Evolutionary conservation across 345 rosid species (phyloP), one percentile per base, ranked within the genome.

Genomic region (Camelina laxa): DNA sequence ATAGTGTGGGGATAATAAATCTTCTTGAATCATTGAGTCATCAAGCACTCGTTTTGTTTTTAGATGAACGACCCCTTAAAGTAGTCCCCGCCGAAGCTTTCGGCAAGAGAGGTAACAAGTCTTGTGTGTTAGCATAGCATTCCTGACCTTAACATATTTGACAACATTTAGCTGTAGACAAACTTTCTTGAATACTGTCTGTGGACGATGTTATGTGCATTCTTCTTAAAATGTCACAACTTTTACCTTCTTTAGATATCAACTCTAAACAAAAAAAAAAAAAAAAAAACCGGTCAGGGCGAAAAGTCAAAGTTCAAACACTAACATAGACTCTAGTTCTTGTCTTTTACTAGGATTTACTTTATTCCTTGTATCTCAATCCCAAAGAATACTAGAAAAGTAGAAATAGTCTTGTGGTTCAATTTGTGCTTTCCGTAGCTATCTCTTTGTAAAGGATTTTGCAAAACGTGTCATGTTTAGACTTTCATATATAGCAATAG

Each of bases 281-380:
- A 39, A 0, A 13, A 8, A 4, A 31, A 44, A 14, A 44, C 6
- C 15, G 48, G 15, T 44, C 48, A 5, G 15, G 1, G 17, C 17
- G 5, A 15, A 44, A 44, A 14, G 48, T 44, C 70, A 33, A 20
- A 31, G 30, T 33, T 65, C 57, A 65, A 47, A 47, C 16, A n/a
- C n/a, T 57, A 30, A 8, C 21, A 57, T 31, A n/a, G 8, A n/a
- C 39, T 53, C 21, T 57, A 33, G 45, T 33, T 65, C 17, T 65
- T 31, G 44, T 64, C 51, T 15, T 15, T 24, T 27, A 47, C 56
- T 30, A 65, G 6, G 6, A 2, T 27, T 47, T 30, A 48, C 44
- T 65, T 65, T 65, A 48, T 66, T 66, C 59, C 59, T 35, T 35
- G 11, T 0, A 50, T 35, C 6, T 20, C 8, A 20, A 66, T 19